Conservation (phyloP, 305 asterid genomes). For the Fraxinus floribunda region DNA sequence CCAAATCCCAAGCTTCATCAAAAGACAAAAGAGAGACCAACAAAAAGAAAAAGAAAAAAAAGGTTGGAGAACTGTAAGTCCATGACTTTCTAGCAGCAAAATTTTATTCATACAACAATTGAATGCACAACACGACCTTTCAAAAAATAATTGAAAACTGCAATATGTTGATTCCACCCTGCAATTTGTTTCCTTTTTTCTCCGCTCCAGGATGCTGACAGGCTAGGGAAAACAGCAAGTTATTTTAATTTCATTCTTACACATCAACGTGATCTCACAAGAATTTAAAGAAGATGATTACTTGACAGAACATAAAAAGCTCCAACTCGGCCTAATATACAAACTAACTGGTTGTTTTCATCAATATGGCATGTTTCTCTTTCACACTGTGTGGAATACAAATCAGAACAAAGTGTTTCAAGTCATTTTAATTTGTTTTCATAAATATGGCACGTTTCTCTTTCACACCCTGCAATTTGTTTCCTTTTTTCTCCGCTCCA, state of each 20-base stretch:
- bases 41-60: background rate
- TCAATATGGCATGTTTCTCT: background rate
- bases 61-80: background rate
- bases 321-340: background rate
- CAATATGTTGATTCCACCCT: background rate
- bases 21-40: background rate
- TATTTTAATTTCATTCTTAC: background rate
- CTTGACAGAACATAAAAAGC: background rate
- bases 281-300: background rate
- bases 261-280: background rate
- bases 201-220: background rate
- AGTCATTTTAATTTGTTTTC: background rate
- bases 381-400: background rate
- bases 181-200: background rate
- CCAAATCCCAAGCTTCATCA: background rate
- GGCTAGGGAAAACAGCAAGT: background rate
- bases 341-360: background rate
- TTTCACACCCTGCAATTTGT: background rate
- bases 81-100: background rate
- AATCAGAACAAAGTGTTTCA: background rate
- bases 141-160: background rate
- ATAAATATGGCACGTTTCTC: no score
- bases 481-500: background rate
- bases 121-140: background rate
- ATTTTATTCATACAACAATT: background rate